Evolutionary conservation across 345 rosid species (phyloP), one percentile per base, ranked within the genome.

Genomic region (Laguncularia racemosa): DNA sequence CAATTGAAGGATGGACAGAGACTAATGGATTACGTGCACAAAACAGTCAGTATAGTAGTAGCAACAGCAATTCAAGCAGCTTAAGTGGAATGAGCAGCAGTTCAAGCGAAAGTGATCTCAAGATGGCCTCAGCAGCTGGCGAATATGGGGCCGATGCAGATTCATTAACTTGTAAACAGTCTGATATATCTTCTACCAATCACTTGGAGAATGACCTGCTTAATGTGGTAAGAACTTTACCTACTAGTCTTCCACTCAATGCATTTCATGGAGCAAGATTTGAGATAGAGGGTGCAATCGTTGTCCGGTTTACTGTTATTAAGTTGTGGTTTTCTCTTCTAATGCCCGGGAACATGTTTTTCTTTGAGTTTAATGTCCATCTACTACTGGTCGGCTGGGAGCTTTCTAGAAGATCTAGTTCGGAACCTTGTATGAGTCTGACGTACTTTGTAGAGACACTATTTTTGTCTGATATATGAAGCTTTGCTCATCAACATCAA

Each of bases 131-230:
- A 33, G 86, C 76, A 75, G 69, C 76, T 69, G 91, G 87, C 54
- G 99, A 95, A 66, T 95, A 87, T 51, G 99, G 90, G 49, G 96
- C 99, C 23, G 99, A 95, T 84, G 99, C 95, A 60, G 99, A 95
- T 86, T 95, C 99, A 51, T 69, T 88, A 54, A 76, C 91, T n/a
- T 88, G 96, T 60, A 84, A 85, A 70, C 95, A 85, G 67, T 85
- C 98, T 48, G 95, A 88, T 71, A 73, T 90, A 74, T 78, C 97
- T 57, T 73, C 85, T 66, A 82, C 75, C 69, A 85, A 82, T 66
- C 88, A 73, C 62, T 59, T 82, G 76, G 86, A 73, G 67, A 80
- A 55, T 78, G 97, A 87, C 72, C 75, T 71, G 70, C 74, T 50
- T 46, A 90, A 90, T 76, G 51, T 65, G 92, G 99, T 93, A 77